phyloP scores from a whole-genome alignment of 108 stramenopile genomes.

The Fistulifera pelliculosa region DNA sequence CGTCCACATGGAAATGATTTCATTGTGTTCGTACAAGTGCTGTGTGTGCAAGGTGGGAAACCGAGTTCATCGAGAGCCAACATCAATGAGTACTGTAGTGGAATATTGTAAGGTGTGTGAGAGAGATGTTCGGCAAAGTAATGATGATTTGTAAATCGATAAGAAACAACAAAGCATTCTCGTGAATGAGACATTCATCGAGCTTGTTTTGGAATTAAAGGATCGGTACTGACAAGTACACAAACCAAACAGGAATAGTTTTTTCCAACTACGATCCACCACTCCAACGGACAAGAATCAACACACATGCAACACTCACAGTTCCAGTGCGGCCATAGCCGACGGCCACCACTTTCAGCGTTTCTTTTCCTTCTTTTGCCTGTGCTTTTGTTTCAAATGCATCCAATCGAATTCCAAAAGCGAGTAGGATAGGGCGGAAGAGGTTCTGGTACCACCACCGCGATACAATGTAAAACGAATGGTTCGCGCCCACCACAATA shows the following conservation, averaged over 20 bases:
- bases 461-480: constrained; percentile 13
- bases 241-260: too few relatives aligned
- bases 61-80: constrained; percentile 69
- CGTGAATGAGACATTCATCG: too few relatives aligned
- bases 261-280: neutral
- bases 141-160: neutral
- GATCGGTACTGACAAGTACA: neutral
- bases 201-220: too few relatives aligned
- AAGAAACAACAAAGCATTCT: neutral
- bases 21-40: constrained; percentile 60
- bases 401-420: constrained; percentile 4
- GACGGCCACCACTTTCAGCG: constrained; percentile 67
- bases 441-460: constrained; percentile 7
- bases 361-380: constrained; percentile 5
- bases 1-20: constrained; percentile 47
- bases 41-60: constrained; percentile 65
- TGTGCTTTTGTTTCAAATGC: neutral
- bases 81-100: constrained; percentile 50
- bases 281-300: neutral
- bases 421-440: constrained; percentile 3
- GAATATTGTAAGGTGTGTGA: neutral
- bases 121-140: too few relatives aligned
- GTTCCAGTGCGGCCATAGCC: constrained; percentile 78
- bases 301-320: constrained; percentile 20
- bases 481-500: constrained; percentile 16